These are phyloP conservation scores for Pseudogymnoascus verrucosus DNA, from an alignment of 2,329 filamentous ascomycete genomes.

Conservation along the genomic window DNA sequence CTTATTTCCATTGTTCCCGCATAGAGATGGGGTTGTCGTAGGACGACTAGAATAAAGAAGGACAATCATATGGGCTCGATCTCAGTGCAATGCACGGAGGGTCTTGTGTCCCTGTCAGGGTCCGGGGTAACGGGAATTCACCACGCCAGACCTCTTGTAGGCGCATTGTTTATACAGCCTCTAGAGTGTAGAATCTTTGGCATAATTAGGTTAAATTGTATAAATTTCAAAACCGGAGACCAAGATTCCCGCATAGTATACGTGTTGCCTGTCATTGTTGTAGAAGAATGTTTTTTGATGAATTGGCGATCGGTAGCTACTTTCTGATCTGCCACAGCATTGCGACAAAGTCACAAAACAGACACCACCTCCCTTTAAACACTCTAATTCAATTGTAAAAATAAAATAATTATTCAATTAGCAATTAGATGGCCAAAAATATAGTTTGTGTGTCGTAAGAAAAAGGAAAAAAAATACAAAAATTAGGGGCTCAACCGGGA, in stretches of 20 bases:
- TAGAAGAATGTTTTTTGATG: neutral
- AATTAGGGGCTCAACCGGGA: conserved; percentile 27
- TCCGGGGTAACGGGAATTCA: neutral
- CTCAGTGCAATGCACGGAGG: neutral
- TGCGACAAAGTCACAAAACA: neutral
- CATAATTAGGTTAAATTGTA: neutral
- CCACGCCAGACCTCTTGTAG: neutral
- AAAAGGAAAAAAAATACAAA: neutral
- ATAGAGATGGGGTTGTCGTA: neutral
- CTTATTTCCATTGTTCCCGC: neutral
- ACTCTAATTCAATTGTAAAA: neutral
- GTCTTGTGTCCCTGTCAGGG: neutral
- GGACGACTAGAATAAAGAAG: neutral
- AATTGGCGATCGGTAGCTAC: neutral
- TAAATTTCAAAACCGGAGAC: neutral
- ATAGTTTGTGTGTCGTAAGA: neutral
- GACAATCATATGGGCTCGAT: neutral
- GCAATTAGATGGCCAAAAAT: neutral
- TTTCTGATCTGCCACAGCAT: neutral
- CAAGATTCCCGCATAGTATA: neutral
- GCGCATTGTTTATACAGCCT: neutral
- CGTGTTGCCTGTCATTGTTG: neutral
- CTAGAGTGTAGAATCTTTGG: neutral
- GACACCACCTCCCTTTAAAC: neutral
- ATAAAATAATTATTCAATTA: neutral